Evolutionary conservation across 352 stramenopile genomes (phyloP), one percentile per base, ranked within the genome.

Genomic region (Pseudoperonospora humuli): DNA sequence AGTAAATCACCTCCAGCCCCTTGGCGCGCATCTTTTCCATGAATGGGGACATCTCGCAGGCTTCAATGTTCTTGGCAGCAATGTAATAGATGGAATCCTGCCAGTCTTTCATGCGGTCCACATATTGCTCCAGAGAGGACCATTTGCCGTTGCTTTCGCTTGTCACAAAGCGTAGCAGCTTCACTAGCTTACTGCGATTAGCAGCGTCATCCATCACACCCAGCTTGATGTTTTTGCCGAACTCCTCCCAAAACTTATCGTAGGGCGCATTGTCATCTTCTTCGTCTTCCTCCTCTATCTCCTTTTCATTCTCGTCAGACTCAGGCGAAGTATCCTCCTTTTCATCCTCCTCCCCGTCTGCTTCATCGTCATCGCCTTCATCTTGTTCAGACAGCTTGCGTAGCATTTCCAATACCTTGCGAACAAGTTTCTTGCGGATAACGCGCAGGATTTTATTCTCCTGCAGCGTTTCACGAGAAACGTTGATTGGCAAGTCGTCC

Each of bases 371-470:
- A 5, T 64, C 64, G 43, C 96, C 85, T 62, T 97, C 97, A 24
- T 85, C 72, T 10, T 89, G 70, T 46, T 94, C 77, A 37, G 83
- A 66, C 35, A 99, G 73, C 57, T 98, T 98, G 15, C 83, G 74
- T 25, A 99, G 84, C 82, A 99, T 97, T 59, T 99, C 97, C 14
- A 99, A 76, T 24, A 94, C 89, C 74, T 99, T 99, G 58, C 96
- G 87, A n/a, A 98, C 94, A 13, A 99, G 71, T 59, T 99, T 99
- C 83, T 99, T 99, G 47, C 95, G 93, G 61, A 99, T 99, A 32
- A 99, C 95, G 51, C 97, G 94, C 40, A 98, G 63, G 45, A 99
- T 97, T 67, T 99, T 99, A 68, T 97, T 97, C 70, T 99, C 94
- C 64, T 99, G 96, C 33, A 99, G 76, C 39, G 92, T 99, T 69